A percentile compares a stretch with the other conserved stretches of the same genome.
These are phyloP conservation scores for Ceratobasidium papillatum DNA, from an alignment of 1,284 basidiomycete species.

Conservation along the genomic window DNA sequence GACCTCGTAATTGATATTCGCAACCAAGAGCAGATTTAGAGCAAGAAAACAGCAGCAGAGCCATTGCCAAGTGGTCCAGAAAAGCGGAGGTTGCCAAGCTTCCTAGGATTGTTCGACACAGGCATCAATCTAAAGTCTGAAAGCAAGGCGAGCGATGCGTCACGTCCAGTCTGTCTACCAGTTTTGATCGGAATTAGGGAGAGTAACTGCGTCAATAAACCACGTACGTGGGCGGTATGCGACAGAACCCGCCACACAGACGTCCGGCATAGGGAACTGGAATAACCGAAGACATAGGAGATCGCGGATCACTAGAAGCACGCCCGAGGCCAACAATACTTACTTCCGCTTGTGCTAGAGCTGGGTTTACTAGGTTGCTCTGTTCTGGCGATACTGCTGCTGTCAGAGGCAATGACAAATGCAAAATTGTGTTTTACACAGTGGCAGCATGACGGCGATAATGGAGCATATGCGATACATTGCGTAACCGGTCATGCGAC, in stretches of 20 bases:
- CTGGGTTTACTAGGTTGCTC: not conserved
- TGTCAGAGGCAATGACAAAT: slow-evolving; percentile 15
- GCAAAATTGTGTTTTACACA: not conserved
- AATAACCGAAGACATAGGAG: slow-evolving; percentile 34
- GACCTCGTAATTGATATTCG: not conserved
- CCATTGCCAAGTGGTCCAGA: not conserved
- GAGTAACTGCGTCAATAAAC: slow-evolving; percentile 3
- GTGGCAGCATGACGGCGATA: not conserved
- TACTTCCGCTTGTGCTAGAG: slow-evolving; percentile 9
- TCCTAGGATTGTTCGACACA: not conserved
- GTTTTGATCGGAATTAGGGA: not conserved
- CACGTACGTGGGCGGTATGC: not conserved
- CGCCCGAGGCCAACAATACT: not conserved
- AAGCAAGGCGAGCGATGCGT: not conserved
- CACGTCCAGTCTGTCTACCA: not conserved
- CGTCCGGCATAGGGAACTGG: slow-evolving; percentile 23
- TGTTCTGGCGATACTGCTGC: slow-evolving; percentile 1
- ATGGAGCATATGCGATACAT: slow-evolving; percentile 31
- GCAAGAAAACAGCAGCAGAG: not conserved
- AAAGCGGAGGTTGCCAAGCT: not conserved
- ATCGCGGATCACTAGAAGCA: slow-evolving; percentile 40
- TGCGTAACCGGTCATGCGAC: slow-evolving; percentile 12
- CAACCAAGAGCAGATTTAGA: not conserved
- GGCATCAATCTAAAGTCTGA: not conserved
- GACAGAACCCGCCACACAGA: no score